Evolutionary conservation across 495 filamentous ascomycete genomes (phyloP).

Genomic region (Usnea hakonensis): DNA sequence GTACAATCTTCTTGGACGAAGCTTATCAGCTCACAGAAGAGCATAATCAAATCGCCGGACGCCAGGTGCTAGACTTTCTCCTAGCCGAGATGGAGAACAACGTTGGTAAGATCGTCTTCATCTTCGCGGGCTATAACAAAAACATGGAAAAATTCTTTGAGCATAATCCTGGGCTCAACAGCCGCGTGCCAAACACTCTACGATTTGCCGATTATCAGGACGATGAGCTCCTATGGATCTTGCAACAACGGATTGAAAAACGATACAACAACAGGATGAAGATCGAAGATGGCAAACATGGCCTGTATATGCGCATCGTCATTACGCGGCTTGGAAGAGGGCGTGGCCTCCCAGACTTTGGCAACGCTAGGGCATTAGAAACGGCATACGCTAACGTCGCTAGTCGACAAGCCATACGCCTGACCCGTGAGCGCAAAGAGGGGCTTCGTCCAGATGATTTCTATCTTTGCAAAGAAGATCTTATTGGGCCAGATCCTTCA

Average conservation of each 20-base stretch:
- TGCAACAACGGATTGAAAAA: constrained; percentile 39
- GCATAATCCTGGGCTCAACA: constrained; percentile 68
- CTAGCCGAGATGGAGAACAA: constrained; percentile 70
- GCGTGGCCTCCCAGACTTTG: constrained; percentile 61
- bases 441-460: constrained; percentile 38
- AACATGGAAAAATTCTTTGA: constrained; percentile 75
- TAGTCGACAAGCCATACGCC: constrained; percentile 50
- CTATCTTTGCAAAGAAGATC: constrained; percentile 49
- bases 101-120: constrained; percentile 65
- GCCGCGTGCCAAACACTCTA: constrained; percentile 59
- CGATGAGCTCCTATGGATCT: constrained; percentile 51
- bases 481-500: constrained; percentile 60
- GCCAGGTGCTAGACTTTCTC: constrained; percentile 62
- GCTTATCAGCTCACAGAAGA: constrained; percentile 57
- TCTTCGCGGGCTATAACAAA: constrained; percentile 69
- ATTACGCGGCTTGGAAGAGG: constrained; percentile 52
- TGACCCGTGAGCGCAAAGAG: constrained; percentile 35
- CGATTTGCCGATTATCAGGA: constrained; percentile 66
- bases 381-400: constrained; percentile 49
- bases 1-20: constrained; percentile 65
- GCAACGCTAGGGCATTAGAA: constrained; percentile 61
- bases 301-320: constrained; percentile 60
- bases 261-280: constrained; percentile 49
- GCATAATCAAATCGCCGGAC: constrained; percentile 39
- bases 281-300: constrained; percentile 49